phyloP scores from a whole-genome alignment of 148 eudicot genomes.

The Heliosperma pusillum region DNA sequence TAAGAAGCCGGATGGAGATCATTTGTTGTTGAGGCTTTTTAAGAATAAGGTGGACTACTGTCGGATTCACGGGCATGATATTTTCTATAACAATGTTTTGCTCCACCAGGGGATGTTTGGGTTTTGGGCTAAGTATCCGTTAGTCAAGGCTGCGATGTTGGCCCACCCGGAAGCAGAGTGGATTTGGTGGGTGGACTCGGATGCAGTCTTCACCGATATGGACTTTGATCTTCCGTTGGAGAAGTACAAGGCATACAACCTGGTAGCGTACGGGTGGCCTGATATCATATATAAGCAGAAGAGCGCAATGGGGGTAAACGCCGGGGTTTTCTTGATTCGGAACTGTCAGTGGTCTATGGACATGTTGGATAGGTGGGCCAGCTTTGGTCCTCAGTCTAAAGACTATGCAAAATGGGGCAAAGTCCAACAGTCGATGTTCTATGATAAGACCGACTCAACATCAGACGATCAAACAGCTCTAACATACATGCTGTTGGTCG shows the following conservation, averaged over 20 bases:
- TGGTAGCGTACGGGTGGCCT: constrained; percentile 66
- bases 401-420: constrained; percentile 65
- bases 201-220: constrained; percentile 84
- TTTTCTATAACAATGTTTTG: constrained; percentile 70
- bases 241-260: constrained; percentile 49
- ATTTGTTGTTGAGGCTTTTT: constrained; percentile 52
- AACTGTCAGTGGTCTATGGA: constrained; percentile 89
- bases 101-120: constrained; percentile 56
- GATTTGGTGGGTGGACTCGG: constrained; percentile 96
- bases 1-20: constrained; percentile 52
- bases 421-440: constrained; percentile 31
- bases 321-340: constrained; percentile 68
- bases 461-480: constrained; percentile 79
- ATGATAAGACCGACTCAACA: constrained; percentile 53
- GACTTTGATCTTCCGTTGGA: constrained; percentile 64
- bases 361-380: constrained; percentile 61
- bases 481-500: constrained; percentile 52
- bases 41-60: constrained; percentile 87
- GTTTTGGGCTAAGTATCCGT: constrained; percentile 80
- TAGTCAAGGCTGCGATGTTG: constrained; percentile 68
- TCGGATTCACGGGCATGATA: constrained; percentile 63
- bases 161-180: constrained; percentile 91
- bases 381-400: constrained; percentile 66
- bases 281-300: constrained; percentile 33
- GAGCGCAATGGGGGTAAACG: constrained; percentile 69